Base-by-base conservation (phyloP, 2,329 filamentous ascomycete genomes). In the Calonectria pteridis region DNA sequence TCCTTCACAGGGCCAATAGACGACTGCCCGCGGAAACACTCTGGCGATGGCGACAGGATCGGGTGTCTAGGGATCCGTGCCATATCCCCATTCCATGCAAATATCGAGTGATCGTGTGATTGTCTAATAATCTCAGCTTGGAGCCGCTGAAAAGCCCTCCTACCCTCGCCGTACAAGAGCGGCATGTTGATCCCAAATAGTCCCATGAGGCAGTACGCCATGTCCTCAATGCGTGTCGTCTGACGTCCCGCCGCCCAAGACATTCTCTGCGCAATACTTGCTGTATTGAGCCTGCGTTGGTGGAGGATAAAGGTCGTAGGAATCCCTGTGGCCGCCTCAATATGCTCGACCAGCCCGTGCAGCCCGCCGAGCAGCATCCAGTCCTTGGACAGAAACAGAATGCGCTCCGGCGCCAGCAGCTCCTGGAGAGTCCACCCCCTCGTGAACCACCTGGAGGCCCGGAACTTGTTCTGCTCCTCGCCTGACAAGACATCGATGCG, bases 381-480 rank as follows among this genome's bases (percentile, higher is more conserved):
- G 18, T 77, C 55, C n/a, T 43, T 49, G 26, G 76, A 72, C 10
- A 75, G 74, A 35, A 77, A 77, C 11, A 68, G 63, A 1, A 71
- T 62, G 16, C 46, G 67, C 13, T 35, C 23, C 6, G 77, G 77
- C 3, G 77, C 77, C 5, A 78, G 29, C 14, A 78, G 67, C 31
- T 78, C 77, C 51, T 77, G 63, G 14, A 77, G 72, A 10, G 75
- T 82, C 79, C 67, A 82, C 13, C 74, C 78, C 55, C 72, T 66
- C 28, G 64, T 75, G 37, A 75, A 77, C 72, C 76, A 78, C 2
- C 74, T 43, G 28, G 64, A 63, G 16, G 58, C 43, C 18, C 71
- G 51, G 14, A 79, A 75, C 7, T 73, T 37, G 23, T 31, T 26
- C 67, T 51, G 29, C 10, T 82, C 94, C 93, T 20, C 23, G 10